Percentiles rank a stretch among this genome's conserved stretches.
Conservation (phyloP, 495 filamentous ascomycete genomes). For the Friedmanniomyces simplex region DNA sequence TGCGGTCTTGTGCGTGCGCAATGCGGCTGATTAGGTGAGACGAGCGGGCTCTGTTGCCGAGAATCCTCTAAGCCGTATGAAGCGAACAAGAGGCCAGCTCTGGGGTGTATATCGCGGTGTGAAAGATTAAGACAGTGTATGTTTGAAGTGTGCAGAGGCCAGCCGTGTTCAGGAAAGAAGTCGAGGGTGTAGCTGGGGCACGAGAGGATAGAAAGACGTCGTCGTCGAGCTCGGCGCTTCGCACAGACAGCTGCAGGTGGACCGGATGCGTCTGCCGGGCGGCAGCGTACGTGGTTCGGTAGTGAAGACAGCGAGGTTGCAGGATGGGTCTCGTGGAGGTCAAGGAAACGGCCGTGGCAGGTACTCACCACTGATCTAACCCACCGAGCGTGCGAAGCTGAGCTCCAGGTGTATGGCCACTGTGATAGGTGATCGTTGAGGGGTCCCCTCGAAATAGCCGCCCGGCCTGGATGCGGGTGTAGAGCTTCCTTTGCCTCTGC, state of each 20-base stretch:
- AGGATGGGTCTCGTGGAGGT: slow-evolving; percentile 10
- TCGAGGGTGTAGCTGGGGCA: not conserved
- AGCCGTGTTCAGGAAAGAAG: slow-evolving; percentile 11
- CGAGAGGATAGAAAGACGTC: slow-evolving; percentile 8
- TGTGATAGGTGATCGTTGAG: slow-evolving; percentile 27
- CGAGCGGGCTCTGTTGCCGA: not conserved
- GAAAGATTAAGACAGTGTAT: not conserved
- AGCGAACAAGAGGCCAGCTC: slow-evolving; percentile 19
- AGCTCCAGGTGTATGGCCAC: not conserved
- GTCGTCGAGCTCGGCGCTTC: slow-evolving; percentile 13
- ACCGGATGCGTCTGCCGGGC: not conserved
- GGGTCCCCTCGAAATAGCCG: slow-evolving; percentile 29
- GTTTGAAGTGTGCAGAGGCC: slow-evolving; percentile 11
- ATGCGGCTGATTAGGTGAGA: slow-evolving; percentile 6
- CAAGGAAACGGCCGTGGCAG: slow-evolving; percentile 22
- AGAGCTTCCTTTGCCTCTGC: not conserved
- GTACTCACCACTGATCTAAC: slow-evolving; percentile 26
- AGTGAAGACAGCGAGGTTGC: slow-evolving; percentile 20
- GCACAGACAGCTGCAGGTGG: slow-evolving; percentile 15
- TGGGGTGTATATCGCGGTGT: not conserved
- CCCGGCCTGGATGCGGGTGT: slow-evolving; percentile 21
- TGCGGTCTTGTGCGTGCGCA: not conserved
- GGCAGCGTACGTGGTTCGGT: not conserved
- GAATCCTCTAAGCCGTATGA: not conserved
- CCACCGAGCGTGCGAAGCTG: slow-evolving; percentile 17